Percentiles rank a stretch among this genome's conserved stretches.
These are phyloP conservation scores for Marasmius oreades DNA, from an alignment of 1,284 basidiomycete species.

Conservation along the genomic window DNA sequence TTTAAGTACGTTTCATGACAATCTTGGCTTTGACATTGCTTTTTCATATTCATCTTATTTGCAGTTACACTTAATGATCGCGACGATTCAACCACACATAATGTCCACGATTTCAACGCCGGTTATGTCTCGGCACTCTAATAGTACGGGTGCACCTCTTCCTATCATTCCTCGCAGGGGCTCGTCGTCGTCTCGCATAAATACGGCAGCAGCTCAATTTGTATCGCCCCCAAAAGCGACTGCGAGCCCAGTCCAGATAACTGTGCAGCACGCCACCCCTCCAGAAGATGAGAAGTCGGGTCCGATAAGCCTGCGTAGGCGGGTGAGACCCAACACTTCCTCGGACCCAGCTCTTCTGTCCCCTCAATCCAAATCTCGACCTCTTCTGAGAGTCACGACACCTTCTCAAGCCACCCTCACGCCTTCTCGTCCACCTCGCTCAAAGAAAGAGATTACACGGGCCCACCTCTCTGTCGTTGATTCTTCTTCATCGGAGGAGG, in stretches of 20 bases:
- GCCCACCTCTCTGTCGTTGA: not conserved
- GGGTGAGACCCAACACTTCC: slow-evolving; percentile 23
- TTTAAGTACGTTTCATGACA: not conserved
- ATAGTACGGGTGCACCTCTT: slow-evolving; percentile 51
- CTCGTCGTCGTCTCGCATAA: slow-evolving; percentile 20
- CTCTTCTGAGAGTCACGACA: slow-evolving; percentile 22
- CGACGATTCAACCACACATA: slow-evolving; percentile 36
- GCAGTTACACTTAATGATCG: slow-evolving; percentile 26
- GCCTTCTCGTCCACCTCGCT: slow-evolving; percentile 30
- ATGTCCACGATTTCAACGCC: slow-evolving; percentile 25
- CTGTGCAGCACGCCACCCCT: slow-evolving; percentile 29
- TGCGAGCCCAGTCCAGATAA: slow-evolving; percentile 23
- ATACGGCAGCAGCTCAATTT: slow-evolving; percentile 15
- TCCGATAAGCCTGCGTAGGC: slow-evolving; percentile 18
- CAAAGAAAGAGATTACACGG: slow-evolving; percentile 18
- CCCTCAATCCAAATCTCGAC: slow-evolving; percentile 31
- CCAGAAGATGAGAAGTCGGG: slow-evolving; percentile 26
- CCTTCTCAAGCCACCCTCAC: slow-evolving; percentile 40
- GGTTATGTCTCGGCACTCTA: slow-evolving; percentile 39
- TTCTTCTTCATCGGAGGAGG: not conserved
- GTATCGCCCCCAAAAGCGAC: slow-evolving; percentile 13
- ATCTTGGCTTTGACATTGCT: not conserved
- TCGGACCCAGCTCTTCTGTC: slow-evolving; percentile 28
- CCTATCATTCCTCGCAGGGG: slow-evolving; percentile 51
- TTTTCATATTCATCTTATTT: not conserved